Evolutionary conservation across 495 filamentous ascomycete genomes (phyloP).

Genomic region (Aspergillus haitiensis): DNA sequence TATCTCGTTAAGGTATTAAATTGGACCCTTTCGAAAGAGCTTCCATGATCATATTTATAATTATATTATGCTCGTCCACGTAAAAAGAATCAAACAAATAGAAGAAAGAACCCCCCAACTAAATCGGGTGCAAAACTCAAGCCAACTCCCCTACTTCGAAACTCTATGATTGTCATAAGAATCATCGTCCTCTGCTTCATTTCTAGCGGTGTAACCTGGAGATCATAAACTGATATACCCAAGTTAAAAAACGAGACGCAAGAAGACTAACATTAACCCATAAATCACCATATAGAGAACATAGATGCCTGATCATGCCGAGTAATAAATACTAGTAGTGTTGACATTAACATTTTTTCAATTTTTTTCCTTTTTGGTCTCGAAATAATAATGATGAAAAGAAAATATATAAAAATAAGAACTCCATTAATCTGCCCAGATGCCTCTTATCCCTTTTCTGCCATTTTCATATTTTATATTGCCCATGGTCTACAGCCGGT

Average conservation of each 20-base stretch:
- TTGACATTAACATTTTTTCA: slow-evolving; percentile 13
- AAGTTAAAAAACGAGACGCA: slow-evolving; percentile 14
- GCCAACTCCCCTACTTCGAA: background rate
- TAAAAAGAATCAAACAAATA: too few species aligned
- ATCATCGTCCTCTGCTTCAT: slow-evolving; percentile 22
- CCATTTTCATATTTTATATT: slow-evolving; percentile 19
- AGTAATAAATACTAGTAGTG: slow-evolving; percentile 19
- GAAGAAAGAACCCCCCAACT: too few species aligned
- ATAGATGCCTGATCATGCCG: slow-evolving; percentile 20
- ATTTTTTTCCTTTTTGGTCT: slow-evolving; percentile 14
- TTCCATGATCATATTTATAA: too few species aligned
- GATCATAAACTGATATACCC: slow-evolving; percentile 13
- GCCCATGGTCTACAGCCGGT: slow-evolving; percentile 62
- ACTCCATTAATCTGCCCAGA: slow-evolving; percentile 19
- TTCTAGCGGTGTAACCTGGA: slow-evolving; percentile 17
- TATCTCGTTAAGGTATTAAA: too few species aligned
- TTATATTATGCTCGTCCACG: too few species aligned
- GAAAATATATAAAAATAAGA: slow-evolving; percentile 1
- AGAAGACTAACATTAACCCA: slow-evolving; percentile 12
- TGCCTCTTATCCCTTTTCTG: slow-evolving; percentile 11
- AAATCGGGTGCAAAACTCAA: too few species aligned
- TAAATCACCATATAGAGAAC: slow-evolving; percentile 20
- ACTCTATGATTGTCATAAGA: slow-evolving; percentile 10
- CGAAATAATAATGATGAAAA: slow-evolving; percentile 9
- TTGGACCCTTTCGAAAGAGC: too few species aligned